Conservation (phyloP, 148 eudicot species). For the Euryodendron excelsum region DNA sequence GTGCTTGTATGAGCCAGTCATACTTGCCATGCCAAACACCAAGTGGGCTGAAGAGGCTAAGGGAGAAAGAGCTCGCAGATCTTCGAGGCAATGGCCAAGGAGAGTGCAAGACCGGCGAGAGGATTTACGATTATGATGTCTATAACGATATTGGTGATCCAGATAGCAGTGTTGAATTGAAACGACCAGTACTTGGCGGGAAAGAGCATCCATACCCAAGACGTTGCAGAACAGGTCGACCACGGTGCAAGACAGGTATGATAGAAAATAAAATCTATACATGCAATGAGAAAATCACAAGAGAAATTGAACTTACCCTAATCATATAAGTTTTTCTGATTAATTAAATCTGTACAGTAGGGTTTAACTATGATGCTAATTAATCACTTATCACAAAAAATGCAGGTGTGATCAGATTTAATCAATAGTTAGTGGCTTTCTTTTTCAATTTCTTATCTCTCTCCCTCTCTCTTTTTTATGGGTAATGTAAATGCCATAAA, state of each 20-base stretch:
- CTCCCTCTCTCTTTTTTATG: too few species aligned
- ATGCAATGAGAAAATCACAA: too few species aligned
- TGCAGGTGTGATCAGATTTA: too few species aligned
- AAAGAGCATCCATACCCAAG: slow-evolving; percentile 61
- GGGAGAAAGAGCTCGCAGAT: slow-evolving; percentile 43
- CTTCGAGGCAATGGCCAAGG: slow-evolving; percentile 60
- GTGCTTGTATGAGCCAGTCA: slow-evolving; percentile 32
- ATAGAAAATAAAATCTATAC: too few species aligned
- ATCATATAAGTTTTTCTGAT: too few species aligned
- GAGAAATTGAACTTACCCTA: too few species aligned
- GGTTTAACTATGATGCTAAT: too few species aligned
- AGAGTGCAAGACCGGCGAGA: slow-evolving; percentile 45
- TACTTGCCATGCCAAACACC: slow-evolving; percentile 75
- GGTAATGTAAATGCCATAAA: too few species aligned
- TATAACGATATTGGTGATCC: slow-evolving; percentile 80
- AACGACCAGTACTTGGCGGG: slow-evolving; percentile 70
- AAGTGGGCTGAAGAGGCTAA: slow-evolving; percentile 44
- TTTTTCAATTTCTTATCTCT: too few species aligned
- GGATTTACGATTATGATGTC: slow-evolving; percentile 80
- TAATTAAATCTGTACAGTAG: too few species aligned
- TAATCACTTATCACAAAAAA: too few species aligned
- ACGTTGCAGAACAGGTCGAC: slow-evolving; percentile 74
- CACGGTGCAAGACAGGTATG: slow-evolving; percentile 46
- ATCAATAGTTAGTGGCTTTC: too few species aligned
- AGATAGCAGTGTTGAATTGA: slow-evolving; percentile 24